A percentile compares a stretch with the other conserved stretches of the same genome.
Conservation (phyloP, 116 monocot species). For the Iris pallida region DNA sequence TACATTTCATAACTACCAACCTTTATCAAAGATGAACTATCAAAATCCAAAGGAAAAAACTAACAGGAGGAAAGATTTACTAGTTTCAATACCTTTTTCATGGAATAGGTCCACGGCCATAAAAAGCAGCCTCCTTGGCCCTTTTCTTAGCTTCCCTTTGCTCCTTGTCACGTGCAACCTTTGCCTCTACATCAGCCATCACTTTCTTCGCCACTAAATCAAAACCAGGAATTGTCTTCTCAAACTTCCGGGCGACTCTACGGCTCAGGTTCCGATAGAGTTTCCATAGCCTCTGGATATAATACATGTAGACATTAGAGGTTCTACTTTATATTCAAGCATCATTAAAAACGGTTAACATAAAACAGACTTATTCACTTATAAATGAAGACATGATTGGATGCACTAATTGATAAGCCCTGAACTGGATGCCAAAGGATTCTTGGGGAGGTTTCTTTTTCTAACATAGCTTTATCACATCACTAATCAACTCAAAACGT, state of each 20-base stretch:
- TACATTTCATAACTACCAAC: too few relatives aligned
- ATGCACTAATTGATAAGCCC: too few relatives aligned
- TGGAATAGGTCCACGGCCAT: neutral
- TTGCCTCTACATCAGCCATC: slow-evolving; percentile 21
- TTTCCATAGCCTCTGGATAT: slow-evolving; percentile 47
- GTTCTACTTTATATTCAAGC: neutral
- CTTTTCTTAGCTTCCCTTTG: slow-evolving; percentile 36
- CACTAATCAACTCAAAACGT: too few relatives aligned
- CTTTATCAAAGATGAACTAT: too few relatives aligned
- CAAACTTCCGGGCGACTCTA: slow-evolving; percentile 50
- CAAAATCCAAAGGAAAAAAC: too few relatives aligned
- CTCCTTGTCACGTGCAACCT: slow-evolving; percentile 20
- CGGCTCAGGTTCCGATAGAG: slow-evolving; percentile 54
- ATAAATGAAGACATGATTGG: neutral
- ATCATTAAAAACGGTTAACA: neutral
- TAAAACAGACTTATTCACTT: neutral
- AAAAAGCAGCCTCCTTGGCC: slow-evolving; percentile 28
- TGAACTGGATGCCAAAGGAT: too few relatives aligned
- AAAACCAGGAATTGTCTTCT: slow-evolving; percentile 51
- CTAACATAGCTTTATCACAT: too few relatives aligned
- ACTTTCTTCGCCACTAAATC: slow-evolving; percentile 48
- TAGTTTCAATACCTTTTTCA: neutral
- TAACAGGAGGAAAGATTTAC: too few relatives aligned
- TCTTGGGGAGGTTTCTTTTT: too few relatives aligned
- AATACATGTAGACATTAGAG: neutral